Evolutionary conservation across 1,284 basidiomycete genomes (phyloP).

Genomic region (Polyporus tsugae): DNA sequence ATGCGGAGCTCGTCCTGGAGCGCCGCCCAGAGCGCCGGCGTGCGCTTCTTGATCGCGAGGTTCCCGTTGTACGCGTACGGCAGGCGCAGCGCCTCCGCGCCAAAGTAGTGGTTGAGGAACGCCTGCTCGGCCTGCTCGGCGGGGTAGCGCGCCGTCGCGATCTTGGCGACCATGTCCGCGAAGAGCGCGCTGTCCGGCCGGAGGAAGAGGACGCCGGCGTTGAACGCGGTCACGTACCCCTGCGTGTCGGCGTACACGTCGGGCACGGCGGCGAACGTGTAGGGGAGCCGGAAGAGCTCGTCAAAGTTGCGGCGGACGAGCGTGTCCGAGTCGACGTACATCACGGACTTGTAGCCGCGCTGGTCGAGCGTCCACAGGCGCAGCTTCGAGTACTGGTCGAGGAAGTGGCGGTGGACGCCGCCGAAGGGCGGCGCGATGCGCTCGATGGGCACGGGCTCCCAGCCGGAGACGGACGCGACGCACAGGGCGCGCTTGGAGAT

Average conservation of each 20-base stretch:
- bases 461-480: slow-evolving; percentile 48
- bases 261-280: slow-evolving; percentile 52
- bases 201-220: slow-evolving; percentile 53
- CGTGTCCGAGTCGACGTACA: slow-evolving; percentile 55
- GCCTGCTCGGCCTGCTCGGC: slow-evolving; percentile 51
- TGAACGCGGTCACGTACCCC: slow-evolving; percentile 50
- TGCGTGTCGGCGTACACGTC: slow-evolving; percentile 46
- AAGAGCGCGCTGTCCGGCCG: slow-evolving; percentile 45
- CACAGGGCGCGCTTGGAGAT: slow-evolving; percentile 51
- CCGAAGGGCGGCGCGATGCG: slow-evolving; percentile 50
- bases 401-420: slow-evolving; percentile 48
- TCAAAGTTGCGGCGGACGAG: slow-evolving; percentile 53
- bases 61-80: slow-evolving; percentile 57
- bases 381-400: slow-evolving; percentile 55
- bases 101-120: slow-evolving; percentile 55
- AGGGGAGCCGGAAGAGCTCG: slow-evolving; percentile 54
- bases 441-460: slow-evolving; percentile 47
- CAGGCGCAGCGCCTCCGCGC: slow-evolving; percentile 46
- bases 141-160: slow-evolving; percentile 47
- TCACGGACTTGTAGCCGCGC: slow-evolving; percentile 41
- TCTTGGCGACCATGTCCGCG: slow-evolving; percentile 45
- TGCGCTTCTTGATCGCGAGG: slow-evolving; percentile 50
- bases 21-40: slow-evolving; percentile 47
- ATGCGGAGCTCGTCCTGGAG: slow-evolving; percentile 46
- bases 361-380: slow-evolving; percentile 51